Percentiles rank a stretch among this genome's conserved stretches.
Conservation (phyloP, 148 eudicot genomes). For the Cornus controversa region DNA sequence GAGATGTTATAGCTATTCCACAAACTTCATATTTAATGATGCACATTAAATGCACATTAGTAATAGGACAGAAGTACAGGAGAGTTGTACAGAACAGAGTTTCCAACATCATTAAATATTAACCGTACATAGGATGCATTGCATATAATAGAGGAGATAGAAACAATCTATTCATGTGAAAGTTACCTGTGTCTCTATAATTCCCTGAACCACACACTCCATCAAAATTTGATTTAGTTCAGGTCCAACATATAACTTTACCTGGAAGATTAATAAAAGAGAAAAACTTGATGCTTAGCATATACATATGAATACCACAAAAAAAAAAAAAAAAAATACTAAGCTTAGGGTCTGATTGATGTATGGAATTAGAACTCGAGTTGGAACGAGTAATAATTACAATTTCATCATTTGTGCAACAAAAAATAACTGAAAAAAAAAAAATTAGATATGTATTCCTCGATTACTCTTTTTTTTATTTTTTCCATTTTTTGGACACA, state of each 20-base stretch:
- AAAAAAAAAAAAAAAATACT: no score
- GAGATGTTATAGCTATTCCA: no score
- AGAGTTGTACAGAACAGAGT: not conserved
- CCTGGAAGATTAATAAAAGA: not conserved
- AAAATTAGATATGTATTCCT: not conserved
- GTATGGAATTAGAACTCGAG: not conserved
- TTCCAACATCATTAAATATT: no score
- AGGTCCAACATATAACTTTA: not conserved
- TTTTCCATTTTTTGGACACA: not conserved
- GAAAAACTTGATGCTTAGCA: no score
- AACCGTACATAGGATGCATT: not conserved
- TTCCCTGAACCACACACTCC: constrained; percentile 3
- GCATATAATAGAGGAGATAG: not conserved
- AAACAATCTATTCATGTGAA: not conserved
- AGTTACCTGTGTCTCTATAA: not conserved
- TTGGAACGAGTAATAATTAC: not conserved
- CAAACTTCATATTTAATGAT: no score
- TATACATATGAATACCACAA: not conserved
- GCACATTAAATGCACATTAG: no score
- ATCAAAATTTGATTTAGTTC: not conserved
- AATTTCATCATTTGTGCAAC: not conserved
- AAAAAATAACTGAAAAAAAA: not conserved
- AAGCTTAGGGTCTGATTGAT: not conserved
- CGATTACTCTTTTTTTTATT: not conserved
- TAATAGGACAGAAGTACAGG: not conserved